Percentiles rank a stretch among this genome's conserved stretches.
Conservation (phyloP, 1,139 yeast genomes). For the Debaryomyces subglobosus region DNA sequence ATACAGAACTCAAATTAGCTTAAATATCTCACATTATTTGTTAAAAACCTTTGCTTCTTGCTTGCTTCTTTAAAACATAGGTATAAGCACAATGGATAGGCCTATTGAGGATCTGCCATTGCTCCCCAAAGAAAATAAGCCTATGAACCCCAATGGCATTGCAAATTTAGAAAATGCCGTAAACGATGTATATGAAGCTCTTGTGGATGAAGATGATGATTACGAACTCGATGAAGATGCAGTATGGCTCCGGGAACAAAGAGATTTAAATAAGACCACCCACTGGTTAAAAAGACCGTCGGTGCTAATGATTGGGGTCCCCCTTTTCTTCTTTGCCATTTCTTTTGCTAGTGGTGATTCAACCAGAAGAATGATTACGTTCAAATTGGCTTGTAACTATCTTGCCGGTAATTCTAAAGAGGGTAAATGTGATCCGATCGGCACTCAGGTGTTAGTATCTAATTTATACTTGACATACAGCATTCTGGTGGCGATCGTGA, state of each 20-base stretch:
- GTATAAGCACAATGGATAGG: not conserved
- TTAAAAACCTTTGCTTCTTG: not conserved
- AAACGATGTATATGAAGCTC: conserved; percentile 34
- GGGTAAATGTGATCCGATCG: conserved; percentile 32
- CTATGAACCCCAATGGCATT: conserved; percentile 7
- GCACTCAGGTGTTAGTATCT: conserved; percentile 40
- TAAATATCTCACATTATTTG: not conserved
- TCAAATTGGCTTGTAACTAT: conserved; percentile 43
- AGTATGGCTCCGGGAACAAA: conserved; percentile 34
- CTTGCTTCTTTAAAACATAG: not conserved
- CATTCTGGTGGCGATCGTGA: conserved; percentile 30
- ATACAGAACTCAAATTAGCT: not conserved
- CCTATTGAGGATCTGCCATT: not conserved
- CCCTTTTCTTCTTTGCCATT: conserved; percentile 32
- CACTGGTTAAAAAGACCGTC: conserved; percentile 43
- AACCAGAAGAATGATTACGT: conserved; percentile 34
- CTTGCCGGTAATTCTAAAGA: conserved; percentile 16
- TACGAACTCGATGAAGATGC: conserved; percentile 31
- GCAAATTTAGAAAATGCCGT: conserved; percentile 26
- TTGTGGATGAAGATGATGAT: conserved; percentile 27
- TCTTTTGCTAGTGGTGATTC: conserved; percentile 37
- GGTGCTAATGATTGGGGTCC: conserved; percentile 32
- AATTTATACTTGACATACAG: conserved; percentile 36
- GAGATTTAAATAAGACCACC: conserved; percentile 26
- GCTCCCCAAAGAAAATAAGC: not conserved